These are phyloP conservation scores for Coniochaeta ligniaria DNA, from an alignment of 2,329 filamentous ascomycete genomes.

Conservation along the genomic window DNA sequence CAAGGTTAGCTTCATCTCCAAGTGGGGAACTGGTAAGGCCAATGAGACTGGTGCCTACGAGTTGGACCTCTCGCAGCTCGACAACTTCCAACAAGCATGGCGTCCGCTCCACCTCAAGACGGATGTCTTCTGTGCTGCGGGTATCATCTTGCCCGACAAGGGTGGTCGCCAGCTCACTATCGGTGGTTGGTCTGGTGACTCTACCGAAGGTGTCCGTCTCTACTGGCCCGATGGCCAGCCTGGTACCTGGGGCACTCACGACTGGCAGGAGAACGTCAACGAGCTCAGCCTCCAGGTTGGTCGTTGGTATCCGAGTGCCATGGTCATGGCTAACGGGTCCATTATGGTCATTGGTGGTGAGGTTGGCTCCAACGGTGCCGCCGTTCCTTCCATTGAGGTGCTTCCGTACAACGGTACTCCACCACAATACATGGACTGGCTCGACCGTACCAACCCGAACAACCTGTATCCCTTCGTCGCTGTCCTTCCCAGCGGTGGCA, in stretches of 20 bases:
- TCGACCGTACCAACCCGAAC: slow-evolving; percentile 46
- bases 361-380: slow-evolving; percentile 42
- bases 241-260: slow-evolving; percentile 39
- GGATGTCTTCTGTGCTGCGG: slow-evolving; percentile 53
- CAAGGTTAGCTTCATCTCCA: slow-evolving; percentile 49
- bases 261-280: slow-evolving; percentile 46
- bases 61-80: slow-evolving; percentile 39
- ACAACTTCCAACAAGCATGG: slow-evolving; percentile 40
- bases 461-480: slow-evolving; percentile 53
- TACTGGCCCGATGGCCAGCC: slow-evolving; percentile 47
- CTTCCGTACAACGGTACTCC: slow-evolving; percentile 37
- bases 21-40: slow-evolving; percentile 43
- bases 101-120: slow-evolving; percentile 47
- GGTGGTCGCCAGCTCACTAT: slow-evolving; percentile 51
- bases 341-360: slow-evolving; percentile 47
- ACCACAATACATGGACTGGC: slow-evolving; percentile 40
- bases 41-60: slow-evolving; percentile 54
- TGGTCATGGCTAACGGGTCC: slow-evolving; percentile 49
- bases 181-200: slow-evolving; percentile 49
- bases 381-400: slow-evolving; percentile 44
- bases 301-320: slow-evolving; percentile 47
- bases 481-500: slow-evolving; percentile 44
- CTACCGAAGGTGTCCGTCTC: slow-evolving; percentile 45
- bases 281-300: slow-evolving; percentile 38
- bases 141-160: slow-evolving; percentile 49